phyloP scores from a whole-genome alignment of 116 monocot genomes.

The Papilionanthe hybrid region DNA sequence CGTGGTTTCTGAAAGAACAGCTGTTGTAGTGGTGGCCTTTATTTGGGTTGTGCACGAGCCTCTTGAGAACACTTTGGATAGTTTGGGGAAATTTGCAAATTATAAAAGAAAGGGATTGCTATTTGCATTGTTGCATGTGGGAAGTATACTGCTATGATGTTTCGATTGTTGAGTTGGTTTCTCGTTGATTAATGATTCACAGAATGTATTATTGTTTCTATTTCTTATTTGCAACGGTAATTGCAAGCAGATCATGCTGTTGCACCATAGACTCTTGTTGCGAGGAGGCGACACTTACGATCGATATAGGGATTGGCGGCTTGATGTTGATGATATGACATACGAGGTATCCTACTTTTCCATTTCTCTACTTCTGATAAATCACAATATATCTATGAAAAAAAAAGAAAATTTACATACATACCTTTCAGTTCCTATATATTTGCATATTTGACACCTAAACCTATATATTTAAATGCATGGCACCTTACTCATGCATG shows the following conservation, averaged over 20 bases:
- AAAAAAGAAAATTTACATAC: too few species aligned
- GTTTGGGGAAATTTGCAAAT: background rate
- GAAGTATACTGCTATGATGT: background rate
- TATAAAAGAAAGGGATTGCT: background rate
- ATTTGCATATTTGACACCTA: too few species aligned
- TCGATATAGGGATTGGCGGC: slow-evolving; percentile 70
- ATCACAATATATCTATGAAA: too few species aligned
- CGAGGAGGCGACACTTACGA: slow-evolving; percentile 62
- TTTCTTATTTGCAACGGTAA: background rate
- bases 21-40: too few species aligned
- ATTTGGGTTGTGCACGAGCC: too few species aligned
- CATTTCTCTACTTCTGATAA: background rate
- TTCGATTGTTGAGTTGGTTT: background rate
- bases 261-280: slow-evolving; percentile 63
- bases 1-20: too few species aligned
- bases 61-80: background rate
- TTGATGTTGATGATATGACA: slow-evolving; percentile 95
- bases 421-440: too few species aligned
- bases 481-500: too few species aligned
- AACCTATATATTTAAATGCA: too few species aligned
- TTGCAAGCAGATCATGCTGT: slow-evolving; percentile 76
- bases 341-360: slow-evolving; percentile 58
- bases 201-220: background rate
- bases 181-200: background rate
- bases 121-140: background rate